Evolutionary conservation across 176 grass and related monocot species (phyloP).

Genomic region (Oryza nivara): DNA sequence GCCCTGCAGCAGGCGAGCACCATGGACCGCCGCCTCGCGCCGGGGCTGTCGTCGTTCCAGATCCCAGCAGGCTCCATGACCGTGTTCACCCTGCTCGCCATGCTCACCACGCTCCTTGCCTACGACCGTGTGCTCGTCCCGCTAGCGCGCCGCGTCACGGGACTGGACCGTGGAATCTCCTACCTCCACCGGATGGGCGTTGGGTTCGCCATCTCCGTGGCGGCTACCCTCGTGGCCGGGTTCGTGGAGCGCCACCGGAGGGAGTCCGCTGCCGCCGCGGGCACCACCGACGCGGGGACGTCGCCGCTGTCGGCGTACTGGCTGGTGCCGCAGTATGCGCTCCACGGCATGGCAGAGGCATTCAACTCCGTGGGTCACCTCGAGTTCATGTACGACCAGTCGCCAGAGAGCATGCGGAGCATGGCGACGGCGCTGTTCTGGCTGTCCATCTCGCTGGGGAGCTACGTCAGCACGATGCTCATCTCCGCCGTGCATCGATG

Average conservation of each 20-base stretch:
- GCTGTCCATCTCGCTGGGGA: slow-evolving; percentile 77
- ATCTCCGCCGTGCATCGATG: slow-evolving; percentile 64
- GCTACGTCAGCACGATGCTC: slow-evolving; percentile 73
- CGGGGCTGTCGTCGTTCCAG: slow-evolving; percentile 52
- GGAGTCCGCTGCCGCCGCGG: slow-evolving; percentile 7
- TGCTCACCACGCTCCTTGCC: slow-evolving; percentile 60
- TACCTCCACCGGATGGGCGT: slow-evolving; percentile 81
- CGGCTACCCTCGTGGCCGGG: slow-evolving; percentile 58
- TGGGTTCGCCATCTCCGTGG: slow-evolving; percentile 55
- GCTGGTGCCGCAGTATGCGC: slow-evolving; percentile 79
- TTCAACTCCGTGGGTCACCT: slow-evolving; percentile 80
- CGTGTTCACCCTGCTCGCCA: slow-evolving; percentile 62
- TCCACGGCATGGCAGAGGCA: slow-evolving; percentile 69
- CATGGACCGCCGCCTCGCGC: slow-evolving; percentile 75
- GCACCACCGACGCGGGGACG: slow-evolving; percentile 49
- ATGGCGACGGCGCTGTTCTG: slow-evolving; percentile 72
- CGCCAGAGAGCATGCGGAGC: slow-evolving; percentile 91
- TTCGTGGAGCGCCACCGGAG: slow-evolving; percentile 63
- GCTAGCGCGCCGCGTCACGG: slow-evolving; percentile 61
- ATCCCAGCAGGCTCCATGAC: slow-evolving; percentile 83
- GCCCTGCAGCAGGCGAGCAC: slow-evolving; percentile 76
- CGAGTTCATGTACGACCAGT: slow-evolving; percentile 92
- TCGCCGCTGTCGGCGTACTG: slow-evolving; percentile 67
- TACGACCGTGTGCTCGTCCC: slow-evolving; percentile 69
- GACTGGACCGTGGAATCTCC: slow-evolving; percentile 74